These are phyloP conservation scores for Candida neerlandica DNA, from an alignment of 1,139 yeast species.

Conservation along the genomic window DNA sequence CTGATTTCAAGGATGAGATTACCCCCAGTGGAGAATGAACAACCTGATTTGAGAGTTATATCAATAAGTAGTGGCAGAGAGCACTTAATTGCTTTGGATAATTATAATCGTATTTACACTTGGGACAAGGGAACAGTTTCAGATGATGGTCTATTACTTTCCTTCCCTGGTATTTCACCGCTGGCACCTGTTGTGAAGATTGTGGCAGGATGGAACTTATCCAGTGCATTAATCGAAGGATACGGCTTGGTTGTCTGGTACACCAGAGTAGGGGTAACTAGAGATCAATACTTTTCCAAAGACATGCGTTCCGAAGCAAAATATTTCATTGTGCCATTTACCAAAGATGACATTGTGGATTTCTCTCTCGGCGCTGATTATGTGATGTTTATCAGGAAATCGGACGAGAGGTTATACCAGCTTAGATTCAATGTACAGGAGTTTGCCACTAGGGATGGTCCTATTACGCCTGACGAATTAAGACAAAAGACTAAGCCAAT, in stretches of 20 bases:
- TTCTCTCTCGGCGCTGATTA: slow-evolving; percentile 57
- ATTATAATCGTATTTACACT: slow-evolving; percentile 52
- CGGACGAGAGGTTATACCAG: slow-evolving; percentile 46
- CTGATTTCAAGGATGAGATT: slow-evolving; percentile 31
- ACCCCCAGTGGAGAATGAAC: slow-evolving; percentile 21
- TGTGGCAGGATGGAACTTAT: slow-evolving; percentile 71
- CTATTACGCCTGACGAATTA: slow-evolving; percentile 12
- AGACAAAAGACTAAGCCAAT: slow-evolving; percentile 15
- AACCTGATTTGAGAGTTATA: slow-evolving; percentile 31
- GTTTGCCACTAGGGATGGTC: slow-evolving; percentile 13
- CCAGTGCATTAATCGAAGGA: slow-evolving; percentile 51
- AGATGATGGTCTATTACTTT: slow-evolving; percentile 49
- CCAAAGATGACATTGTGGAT: slow-evolving; percentile 50
- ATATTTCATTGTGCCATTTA: slow-evolving; percentile 43
- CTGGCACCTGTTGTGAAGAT: slow-evolving; percentile 33
- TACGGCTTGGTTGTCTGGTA: slow-evolving; percentile 68
- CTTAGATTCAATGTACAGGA: slow-evolving; percentile 34
- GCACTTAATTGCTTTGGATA: slow-evolving; percentile 66
- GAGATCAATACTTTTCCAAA: slow-evolving; percentile 23
- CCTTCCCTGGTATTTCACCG: slow-evolving; percentile 32
- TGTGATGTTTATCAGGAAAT: slow-evolving; percentile 49
- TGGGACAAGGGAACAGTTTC: slow-evolving; percentile 60
- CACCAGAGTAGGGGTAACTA: slow-evolving; percentile 37
- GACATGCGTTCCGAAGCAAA: slow-evolving; percentile 31
- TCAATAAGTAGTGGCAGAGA: slow-evolving; percentile 66